Base-by-base conservation (phyloP, 257 asterid genomes). In the Nemophila menziesii region DNA sequence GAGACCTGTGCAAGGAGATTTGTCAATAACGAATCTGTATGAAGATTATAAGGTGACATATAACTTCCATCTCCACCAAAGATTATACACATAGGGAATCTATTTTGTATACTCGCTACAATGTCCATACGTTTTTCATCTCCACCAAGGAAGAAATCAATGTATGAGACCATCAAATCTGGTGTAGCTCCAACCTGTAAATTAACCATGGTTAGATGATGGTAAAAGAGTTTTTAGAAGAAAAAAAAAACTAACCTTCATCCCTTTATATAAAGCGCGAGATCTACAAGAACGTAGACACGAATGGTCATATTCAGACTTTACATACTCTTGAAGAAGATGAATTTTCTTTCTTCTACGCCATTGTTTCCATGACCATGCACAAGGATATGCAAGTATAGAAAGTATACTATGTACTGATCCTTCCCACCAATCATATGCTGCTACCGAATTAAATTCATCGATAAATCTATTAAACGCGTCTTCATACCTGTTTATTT, bases 291-390 rank as follows among this genome's bases (percentile, higher is more conserved):
- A 86, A 48, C 86, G 82, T 22, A 86, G 72, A 63, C 96, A 86
- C 62, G 96, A 82, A 64, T 86, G 96, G 62, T 86, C 96, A 52
- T 86, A 86, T 49, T 86, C 94, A 22, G 96, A 86, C 70, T 72
- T 86, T 55, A 86, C 96, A 23, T 78, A 86, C 58, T 82, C 96
- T 71, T 86, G 96, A 55, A 86, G 96, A 38, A 67, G 80, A 40
- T 72, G 84, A 44, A 86, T 72, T 61, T 86, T 86, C 57, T 75
- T 86, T 34, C 96, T 86, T 71, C 94, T 70, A 21, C 96, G 94
- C 96, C 94, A 86, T 56, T 82, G 96, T 65, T 82, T 86, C 94
- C 96, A 86, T 55, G 94, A 86, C 94, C 96, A 86, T 57, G 96
- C 89, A 69, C 92, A 86, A 66, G 96, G 94, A 63, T 86, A 82